A percentile compares a stretch with the other conserved stretches of the same genome.
Conservation (phyloP, 768 basidiomycete genomes). For the Erythrobasidium yunnanense region DNA sequence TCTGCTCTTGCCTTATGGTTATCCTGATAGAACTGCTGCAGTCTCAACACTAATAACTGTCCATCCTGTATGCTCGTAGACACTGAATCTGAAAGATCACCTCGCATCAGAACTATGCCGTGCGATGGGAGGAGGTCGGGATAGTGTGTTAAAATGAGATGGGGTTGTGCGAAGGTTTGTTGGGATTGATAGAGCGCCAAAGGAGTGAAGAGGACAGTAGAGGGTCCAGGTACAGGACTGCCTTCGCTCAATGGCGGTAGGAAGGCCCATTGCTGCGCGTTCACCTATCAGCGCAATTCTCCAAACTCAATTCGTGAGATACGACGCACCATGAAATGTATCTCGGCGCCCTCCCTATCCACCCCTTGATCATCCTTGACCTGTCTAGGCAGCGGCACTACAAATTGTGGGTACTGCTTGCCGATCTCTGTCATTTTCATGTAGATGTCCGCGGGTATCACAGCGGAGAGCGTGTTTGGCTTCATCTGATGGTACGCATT, state of each 20-base stretch:
- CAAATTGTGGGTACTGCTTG: slow-evolving; percentile 61
- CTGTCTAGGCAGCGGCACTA: slow-evolving; percentile 65
- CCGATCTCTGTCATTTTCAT: slow-evolving; percentile 56
- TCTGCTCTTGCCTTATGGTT: slow-evolving; percentile 42
- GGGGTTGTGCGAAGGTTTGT: slow-evolving; percentile 74
- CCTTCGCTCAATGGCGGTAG: slow-evolving; percentile 47
- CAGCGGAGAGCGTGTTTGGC: slow-evolving; percentile 45
- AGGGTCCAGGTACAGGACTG: slow-evolving; percentile 44
- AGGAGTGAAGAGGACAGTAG: slow-evolving; percentile 83
- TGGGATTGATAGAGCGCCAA: slow-evolving; percentile 85
- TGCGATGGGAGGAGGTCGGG: slow-evolving; percentile 74
- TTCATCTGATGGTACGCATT: slow-evolving; percentile 13
- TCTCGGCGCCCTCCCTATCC: slow-evolving; percentile 44
- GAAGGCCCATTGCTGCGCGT: slow-evolving; percentile 86
- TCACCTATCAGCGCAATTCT: no score
- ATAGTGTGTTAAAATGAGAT: slow-evolving; percentile 80
- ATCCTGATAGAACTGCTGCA: slow-evolving; percentile 67
- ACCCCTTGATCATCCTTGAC: slow-evolving; percentile 50
- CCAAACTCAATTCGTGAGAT: no score
- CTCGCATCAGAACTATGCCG: slow-evolving; percentile 70
- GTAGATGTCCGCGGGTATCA: slow-evolving; percentile 64
- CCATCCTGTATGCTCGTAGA: slow-evolving; percentile 53
- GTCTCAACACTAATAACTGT: slow-evolving; percentile 62
- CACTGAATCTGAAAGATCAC: slow-evolving; percentile 71
- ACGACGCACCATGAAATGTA: slow-evolving; percentile 38